Evolutionary conservation across 2,329 filamentous ascomycete genomes (phyloP).

Genomic region (Penicillium sp.): DNA sequence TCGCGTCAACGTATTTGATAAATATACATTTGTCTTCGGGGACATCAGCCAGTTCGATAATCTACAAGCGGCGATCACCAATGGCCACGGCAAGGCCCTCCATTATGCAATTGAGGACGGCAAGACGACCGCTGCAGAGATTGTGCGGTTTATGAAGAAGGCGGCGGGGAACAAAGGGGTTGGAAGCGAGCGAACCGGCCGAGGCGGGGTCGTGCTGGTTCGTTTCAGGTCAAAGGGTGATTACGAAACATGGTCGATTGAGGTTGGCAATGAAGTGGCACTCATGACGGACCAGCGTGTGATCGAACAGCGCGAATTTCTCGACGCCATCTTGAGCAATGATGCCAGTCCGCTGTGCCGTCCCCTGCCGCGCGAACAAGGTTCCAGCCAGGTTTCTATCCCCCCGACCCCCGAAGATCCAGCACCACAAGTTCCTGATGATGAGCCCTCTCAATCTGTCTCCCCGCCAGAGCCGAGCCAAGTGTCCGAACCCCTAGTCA

Average conservation of each 20-base stretch:
- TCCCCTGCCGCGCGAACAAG: conserved; percentile 62
- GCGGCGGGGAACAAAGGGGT: conserved; percentile 75
- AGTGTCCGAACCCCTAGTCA: conserved; percentile 20
- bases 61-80: conserved; percentile 73
- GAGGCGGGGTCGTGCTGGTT: conserved; percentile 75
- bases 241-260: conserved; percentile 67
- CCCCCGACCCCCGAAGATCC: neutral
- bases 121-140: conserved; percentile 72
- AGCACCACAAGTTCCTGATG: neutral
- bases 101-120: conserved; percentile 64
- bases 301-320: conserved; percentile 86
- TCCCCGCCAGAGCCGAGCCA: conserved; percentile 18
- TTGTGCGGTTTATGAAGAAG: conserved; percentile 75
- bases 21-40: conserved; percentile 88
- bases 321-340: conserved; percentile 84
- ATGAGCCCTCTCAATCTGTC: neutral
- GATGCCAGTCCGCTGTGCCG: conserved; percentile 74
- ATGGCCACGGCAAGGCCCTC: conserved; percentile 81
- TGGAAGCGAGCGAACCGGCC: conserved; percentile 65
- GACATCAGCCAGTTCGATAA: conserved; percentile 75
- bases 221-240: conserved; percentile 67
- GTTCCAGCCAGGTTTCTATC: conserved; percentile 31
- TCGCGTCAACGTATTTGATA: conserved; percentile 76
- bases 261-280: conserved; percentile 72
- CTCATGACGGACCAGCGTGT: conserved; percentile 76